phyloP scores from a whole-genome alignment of 2,329 filamentous ascomycete species.

The Colletotrichum tropicale region DNA sequence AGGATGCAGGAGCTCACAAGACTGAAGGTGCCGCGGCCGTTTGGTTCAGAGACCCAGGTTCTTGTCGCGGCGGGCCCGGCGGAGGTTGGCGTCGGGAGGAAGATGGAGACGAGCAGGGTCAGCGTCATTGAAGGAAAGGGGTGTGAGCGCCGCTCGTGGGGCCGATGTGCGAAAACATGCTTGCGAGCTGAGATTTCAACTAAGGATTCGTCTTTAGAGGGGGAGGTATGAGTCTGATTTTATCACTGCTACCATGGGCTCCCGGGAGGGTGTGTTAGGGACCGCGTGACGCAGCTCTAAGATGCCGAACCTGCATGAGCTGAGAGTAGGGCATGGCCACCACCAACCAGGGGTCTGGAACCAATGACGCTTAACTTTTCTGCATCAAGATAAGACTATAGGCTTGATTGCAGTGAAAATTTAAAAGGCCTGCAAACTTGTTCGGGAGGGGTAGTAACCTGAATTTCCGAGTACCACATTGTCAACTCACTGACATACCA shows the following conservation, averaged over 20 bases:
- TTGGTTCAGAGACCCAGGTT: constrained; percentile 21
- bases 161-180: not conserved
- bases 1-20: constrained; percentile 34
- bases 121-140: not conserved
- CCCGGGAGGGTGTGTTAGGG: not conserved
- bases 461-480: not conserved
- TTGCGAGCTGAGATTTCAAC: not conserved
- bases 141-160: not conserved
- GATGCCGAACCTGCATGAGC: not conserved
- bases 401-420: not conserved
- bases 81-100: not conserved
- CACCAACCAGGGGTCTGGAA: not conserved
- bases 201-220: not conserved
- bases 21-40: constrained; percentile 31
- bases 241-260: not conserved
- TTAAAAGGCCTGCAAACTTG: not conserved
- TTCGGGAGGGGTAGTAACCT: not conserved
- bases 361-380: not conserved
- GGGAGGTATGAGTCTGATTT: not conserved
- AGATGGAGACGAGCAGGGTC: not conserved
- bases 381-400: not conserved
- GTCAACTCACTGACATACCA: not conserved
- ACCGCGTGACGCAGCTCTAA: not conserved
- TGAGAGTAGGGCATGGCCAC: constrained; percentile 8
- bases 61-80: not conserved